phyloP scores from a whole-genome alignment of 371 early-diverging fungal species.

The Astathelohania contejeani region DNA sequence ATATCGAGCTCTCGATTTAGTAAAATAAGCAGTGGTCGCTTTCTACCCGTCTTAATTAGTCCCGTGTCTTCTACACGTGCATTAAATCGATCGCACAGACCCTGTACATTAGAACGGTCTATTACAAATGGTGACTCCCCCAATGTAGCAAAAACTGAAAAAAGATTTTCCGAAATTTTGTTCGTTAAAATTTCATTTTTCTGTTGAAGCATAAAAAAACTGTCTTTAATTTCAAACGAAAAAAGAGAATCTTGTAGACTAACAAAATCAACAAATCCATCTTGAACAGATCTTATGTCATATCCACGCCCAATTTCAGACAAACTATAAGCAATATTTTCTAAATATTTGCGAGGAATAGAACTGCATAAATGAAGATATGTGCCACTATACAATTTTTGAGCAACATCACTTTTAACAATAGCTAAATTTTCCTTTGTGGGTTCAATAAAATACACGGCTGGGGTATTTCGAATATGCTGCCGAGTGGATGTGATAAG shows the following conservation, averaged over 20 bases:
- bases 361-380: conserved; percentile 77
- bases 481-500: conserved; percentile 60
- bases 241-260: no score
- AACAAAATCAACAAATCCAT: conserved; percentile 83
- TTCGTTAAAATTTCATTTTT: conserved; percentile 63
- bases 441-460: conserved; percentile 85
- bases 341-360: conserved; percentile 69
- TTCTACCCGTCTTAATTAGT: conserved; percentile 23
- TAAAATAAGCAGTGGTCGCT: conserved; percentile 62
- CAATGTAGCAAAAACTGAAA: conserved; percentile 76
- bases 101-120: conserved; percentile 12
- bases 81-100: conserved; percentile 13
- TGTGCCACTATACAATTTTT: conserved; percentile 72
- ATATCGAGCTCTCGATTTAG: conserved; percentile 84
- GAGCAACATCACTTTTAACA: conserved; percentile 68
- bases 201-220: no score
- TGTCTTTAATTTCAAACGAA: no score
- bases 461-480: conserved; percentile 78
- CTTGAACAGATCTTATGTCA: conserved; percentile 58
- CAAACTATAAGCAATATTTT: conserved; percentile 66
- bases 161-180: conserved; percentile 61
- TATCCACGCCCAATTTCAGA: conserved; percentile 21
- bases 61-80: conserved; percentile 26
- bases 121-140: conserved; percentile 53
- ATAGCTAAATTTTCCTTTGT: conserved; percentile 62